A percentile compares a stretch with the other conserved stretches of the same genome.
Evolutionary conservation across 2,329 filamentous ascomycete genomes (phyloP).

Genomic region (Fusarium sp.): DNA sequence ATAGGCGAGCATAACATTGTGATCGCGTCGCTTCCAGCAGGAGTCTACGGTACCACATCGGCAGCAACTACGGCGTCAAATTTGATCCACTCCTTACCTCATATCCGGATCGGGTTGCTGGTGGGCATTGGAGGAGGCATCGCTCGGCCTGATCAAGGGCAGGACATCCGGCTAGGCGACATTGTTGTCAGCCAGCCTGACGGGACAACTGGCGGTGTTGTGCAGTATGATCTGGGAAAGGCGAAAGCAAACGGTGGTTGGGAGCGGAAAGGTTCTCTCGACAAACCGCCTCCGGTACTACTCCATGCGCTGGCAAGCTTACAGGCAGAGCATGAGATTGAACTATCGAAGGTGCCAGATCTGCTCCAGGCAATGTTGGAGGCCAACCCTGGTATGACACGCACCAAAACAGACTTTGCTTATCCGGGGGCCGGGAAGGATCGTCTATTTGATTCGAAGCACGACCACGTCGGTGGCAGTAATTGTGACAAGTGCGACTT

Average conservation of each 20-base stretch:
- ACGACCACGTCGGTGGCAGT: conserved; percentile 8
- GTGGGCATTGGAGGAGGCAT: conserved; percentile 59
- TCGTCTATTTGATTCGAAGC: conserved; percentile 13
- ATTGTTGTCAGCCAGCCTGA: conserved; percentile 45
- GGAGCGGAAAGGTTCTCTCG: conserved; percentile 20
- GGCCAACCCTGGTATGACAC: conserved; percentile 17
- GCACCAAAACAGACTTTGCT: neutral
- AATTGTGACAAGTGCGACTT: conserved; percentile 21
- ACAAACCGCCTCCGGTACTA: conserved; percentile 21
- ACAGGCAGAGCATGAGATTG: conserved; percentile 26
- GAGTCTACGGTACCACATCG: conserved; percentile 24
- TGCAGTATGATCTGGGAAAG: conserved; percentile 46
- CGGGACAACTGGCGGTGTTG: conserved; percentile 28
- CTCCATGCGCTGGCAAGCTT: conserved; percentile 24
- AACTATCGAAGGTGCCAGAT: neutral
- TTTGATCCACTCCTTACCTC: conserved; percentile 32
- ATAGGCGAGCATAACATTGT: conserved; percentile 47
- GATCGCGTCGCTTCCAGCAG: conserved; percentile 43
- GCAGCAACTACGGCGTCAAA: conserved; percentile 26
- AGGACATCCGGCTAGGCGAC: conserved; percentile 48
- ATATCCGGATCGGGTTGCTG: conserved; percentile 35
- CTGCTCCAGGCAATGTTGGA: neutral
- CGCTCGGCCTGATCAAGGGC: neutral
- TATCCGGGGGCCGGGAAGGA: conserved; percentile 36
- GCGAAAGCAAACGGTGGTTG: neutral